These are phyloP conservation scores for Asterella californica DNA, from an alignment of 225 moss, liverwort and hornwort species.

Conservation along the genomic window DNA sequence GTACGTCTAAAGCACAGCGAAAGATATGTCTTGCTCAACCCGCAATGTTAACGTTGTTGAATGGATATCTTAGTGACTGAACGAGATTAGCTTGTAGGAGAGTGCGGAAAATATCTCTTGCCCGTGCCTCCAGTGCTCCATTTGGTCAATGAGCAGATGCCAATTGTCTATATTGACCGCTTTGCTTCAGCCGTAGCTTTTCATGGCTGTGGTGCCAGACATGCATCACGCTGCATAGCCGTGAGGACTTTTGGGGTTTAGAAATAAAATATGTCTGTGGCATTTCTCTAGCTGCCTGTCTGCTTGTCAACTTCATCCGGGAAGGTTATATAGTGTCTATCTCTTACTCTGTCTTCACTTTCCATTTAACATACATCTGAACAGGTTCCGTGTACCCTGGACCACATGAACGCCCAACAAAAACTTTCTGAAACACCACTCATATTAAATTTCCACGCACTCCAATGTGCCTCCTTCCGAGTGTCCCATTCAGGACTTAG, in stretches of 20 bases:
- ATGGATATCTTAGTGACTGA: not conserved
- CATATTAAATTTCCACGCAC: not conserved
- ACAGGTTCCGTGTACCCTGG: not conserved
- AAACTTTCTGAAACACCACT: not conserved
- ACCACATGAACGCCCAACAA: not conserved
- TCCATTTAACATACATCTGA: not conserved
- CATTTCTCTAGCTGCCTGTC: not conserved
- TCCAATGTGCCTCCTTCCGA: not conserved
- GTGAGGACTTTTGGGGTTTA: not conserved
- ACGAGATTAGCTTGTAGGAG: not conserved
- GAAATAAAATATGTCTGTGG: not conserved
- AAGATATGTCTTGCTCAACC: not conserved
- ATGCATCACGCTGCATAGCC: not conserved
- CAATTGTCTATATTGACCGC: not conserved
- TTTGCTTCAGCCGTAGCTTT: not conserved
- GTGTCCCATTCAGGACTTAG: too few relatives aligned
- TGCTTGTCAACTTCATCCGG: not conserved
- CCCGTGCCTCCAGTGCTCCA: not conserved
- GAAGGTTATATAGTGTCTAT: not conserved
- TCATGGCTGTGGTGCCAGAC: slow-evolving; percentile 3
- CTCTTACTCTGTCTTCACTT: not conserved
- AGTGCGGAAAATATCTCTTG: not conserved
- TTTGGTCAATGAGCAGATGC: not conserved
- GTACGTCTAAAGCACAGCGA: not conserved
- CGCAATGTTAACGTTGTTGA: not conserved